A percentile compares a stretch with the other conserved stretches of the same genome.
Evolutionary conservation across 2,329 filamentous ascomycete species (phyloP).

Genomic region (Fusarium zealandicum): DNA sequence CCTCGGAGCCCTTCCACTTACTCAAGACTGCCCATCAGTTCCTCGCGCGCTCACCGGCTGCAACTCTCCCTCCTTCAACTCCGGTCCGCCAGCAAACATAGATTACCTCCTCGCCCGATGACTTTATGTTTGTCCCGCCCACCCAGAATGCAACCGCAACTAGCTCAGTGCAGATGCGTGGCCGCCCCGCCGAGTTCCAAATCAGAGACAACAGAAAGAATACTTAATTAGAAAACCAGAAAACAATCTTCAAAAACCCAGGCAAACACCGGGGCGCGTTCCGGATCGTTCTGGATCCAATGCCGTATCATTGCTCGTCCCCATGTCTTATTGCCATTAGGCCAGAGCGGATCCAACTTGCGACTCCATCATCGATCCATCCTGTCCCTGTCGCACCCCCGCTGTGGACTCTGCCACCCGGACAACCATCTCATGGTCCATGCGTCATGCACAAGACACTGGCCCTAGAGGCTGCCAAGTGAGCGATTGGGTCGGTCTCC

Average conservation of each 20-base stretch:
- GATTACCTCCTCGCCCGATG: background rate
- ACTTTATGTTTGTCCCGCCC: background rate
- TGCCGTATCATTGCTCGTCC: conserved; percentile 15
- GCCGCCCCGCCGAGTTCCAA: conserved; percentile 9
- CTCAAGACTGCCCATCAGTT: conserved; percentile 11
- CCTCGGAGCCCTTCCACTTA: conserved; percentile 10
- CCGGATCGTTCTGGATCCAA: conserved; percentile 32
- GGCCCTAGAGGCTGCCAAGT: conserved; percentile 10
- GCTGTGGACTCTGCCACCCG: conserved; percentile 9
- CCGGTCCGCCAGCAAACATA: background rate
- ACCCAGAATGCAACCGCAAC: conserved; percentile 1
- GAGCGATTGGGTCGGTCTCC: conserved; percentile 10
- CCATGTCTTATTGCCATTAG: conserved; percentile 15
- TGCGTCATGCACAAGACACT: conserved; percentile 24
- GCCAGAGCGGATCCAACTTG: conserved; percentile 25
- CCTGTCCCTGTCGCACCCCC: background rate
- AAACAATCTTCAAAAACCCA: conserved; percentile 29
- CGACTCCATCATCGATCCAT: conserved; percentile 20
- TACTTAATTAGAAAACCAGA: conserved; percentile 19
- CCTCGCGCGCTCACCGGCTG: conserved; percentile 5
- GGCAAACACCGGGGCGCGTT: conserved; percentile 29
- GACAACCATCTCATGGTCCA: conserved; percentile 14
- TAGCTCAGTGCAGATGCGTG: background rate
- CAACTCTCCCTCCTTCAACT: background rate
- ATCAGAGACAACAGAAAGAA: conserved; percentile 33